Evolutionary conservation across 768 basidiomycete genomes (phyloP).

Genomic region (Pholiota microspora): DNA sequence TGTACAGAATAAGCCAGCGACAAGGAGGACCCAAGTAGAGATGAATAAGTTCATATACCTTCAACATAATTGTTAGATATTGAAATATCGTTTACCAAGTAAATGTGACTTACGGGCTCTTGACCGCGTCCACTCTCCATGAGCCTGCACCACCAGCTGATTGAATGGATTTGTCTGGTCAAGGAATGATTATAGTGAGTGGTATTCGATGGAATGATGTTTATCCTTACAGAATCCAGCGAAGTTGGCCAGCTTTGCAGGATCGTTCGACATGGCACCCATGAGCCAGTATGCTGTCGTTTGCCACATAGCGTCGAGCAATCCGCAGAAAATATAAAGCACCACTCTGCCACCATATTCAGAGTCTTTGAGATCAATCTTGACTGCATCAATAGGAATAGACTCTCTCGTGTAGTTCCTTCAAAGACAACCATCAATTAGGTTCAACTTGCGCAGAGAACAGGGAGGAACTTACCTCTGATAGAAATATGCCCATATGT

Average conservation of each 20-base stretch:
- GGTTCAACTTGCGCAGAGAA: neutral
- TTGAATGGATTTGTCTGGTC: constrained; percentile 54
- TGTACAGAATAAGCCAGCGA: constrained; percentile 59
- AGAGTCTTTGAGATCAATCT: constrained; percentile 60
- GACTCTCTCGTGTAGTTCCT: constrained; percentile 59
- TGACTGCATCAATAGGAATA: constrained; percentile 32
- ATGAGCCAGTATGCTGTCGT: constrained; percentile 80
- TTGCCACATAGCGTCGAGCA: constrained; percentile 86
- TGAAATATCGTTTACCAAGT: no score
- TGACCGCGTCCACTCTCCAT: constrained; percentile 69
- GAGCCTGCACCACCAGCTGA: constrained; percentile 75
- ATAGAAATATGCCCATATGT: constrained; percentile 77
- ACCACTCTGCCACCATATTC: constrained; percentile 54
- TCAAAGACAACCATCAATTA: neutral
- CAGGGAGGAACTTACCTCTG: constrained; percentile 48
- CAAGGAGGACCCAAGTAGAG: constrained; percentile 73
- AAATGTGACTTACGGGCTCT: constrained; percentile 60
- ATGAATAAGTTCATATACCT: constrained; percentile 71
- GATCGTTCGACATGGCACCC: constrained; percentile 85
- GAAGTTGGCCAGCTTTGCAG: constrained; percentile 75
- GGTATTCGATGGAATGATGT: neutral
- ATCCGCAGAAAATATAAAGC: constrained; percentile 69
- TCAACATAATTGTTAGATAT: neutral
- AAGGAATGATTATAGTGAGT: neutral
- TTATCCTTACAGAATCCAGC: constrained; percentile 70